Evolutionary conservation across 208 protist genomes (phyloP).

Genomic region (Histomonas meleagridis): DNA sequence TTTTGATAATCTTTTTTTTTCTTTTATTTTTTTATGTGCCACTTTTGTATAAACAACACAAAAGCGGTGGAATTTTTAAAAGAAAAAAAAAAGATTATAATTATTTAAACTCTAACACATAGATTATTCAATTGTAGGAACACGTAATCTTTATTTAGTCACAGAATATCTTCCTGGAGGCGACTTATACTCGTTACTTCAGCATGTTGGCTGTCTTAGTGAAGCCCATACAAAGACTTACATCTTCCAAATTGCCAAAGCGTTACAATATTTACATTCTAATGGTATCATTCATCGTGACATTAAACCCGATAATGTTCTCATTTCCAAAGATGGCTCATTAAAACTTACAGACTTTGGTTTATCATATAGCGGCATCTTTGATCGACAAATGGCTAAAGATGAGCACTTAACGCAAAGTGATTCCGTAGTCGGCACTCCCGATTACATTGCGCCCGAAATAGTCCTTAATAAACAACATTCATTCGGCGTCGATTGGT

Average conservation of each 20-base stretch:
- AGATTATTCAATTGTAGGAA: slow-evolving; percentile 21
- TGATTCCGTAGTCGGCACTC: not conserved
- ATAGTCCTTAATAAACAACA: not conserved
- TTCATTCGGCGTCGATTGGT: not conserved
- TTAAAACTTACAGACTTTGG: slow-evolving; percentile 18
- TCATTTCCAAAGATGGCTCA: not conserved
- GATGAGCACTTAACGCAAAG: not conserved
- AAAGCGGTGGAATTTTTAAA: no score
- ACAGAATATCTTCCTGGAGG: slow-evolving; percentile 22
- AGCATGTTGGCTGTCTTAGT: slow-evolving; percentile 3
- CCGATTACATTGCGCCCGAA: slow-evolving; percentile 24
- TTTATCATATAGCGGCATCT: not conserved
- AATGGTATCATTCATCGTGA: slow-evolving; percentile 16
- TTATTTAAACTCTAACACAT: no score
- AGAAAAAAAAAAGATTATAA: no score
- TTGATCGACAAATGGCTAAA: not conserved
- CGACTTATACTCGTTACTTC: not conserved
- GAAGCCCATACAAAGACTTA: not conserved
- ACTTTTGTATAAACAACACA: no score
- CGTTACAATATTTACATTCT: not conserved
- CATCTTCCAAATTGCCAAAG: not conserved
- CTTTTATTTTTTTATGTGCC: no score
- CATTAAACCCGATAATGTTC: not conserved
- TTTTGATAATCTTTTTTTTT: not conserved
- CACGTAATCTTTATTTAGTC: not conserved